These are phyloP conservation scores for Geotrichum macrosporum DNA, from an alignment of 1,139 yeast species.

Conservation along the genomic window DNA sequence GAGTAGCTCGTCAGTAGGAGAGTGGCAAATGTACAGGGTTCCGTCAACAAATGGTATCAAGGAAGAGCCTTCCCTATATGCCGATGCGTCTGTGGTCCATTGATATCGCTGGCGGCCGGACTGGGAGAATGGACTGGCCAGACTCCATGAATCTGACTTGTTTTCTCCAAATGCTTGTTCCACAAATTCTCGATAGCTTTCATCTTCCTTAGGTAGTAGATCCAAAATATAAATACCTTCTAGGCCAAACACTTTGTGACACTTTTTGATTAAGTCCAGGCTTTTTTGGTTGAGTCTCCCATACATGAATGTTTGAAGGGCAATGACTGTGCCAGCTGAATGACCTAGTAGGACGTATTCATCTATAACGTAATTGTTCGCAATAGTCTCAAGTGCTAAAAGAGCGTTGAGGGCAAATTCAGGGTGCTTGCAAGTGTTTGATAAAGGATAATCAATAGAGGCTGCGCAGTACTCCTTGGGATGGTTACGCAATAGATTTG, in stretches of 20 bases:
- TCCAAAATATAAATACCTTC: slow-evolving; percentile 53
- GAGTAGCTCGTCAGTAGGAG: slow-evolving; percentile 40
- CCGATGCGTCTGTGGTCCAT: slow-evolving; percentile 12
- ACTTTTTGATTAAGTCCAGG: slow-evolving; percentile 13
- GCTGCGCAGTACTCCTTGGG: slow-evolving; percentile 27
- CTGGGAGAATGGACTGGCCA: slow-evolving; percentile 29
- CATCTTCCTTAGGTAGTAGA: slow-evolving; percentile 44
- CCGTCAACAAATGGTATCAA: slow-evolving; percentile 18
- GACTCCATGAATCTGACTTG: slow-evolving; percentile 31
- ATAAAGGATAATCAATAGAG: slow-evolving; percentile 63
- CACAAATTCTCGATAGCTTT: slow-evolving; percentile 44
- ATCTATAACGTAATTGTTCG: slow-evolving; percentile 31
- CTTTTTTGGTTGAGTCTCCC: slow-evolving; percentile 2
- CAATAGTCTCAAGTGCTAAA: slow-evolving; percentile 42
- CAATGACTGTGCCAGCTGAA: slow-evolving; percentile 76
- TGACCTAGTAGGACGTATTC: slow-evolving; percentile 57
- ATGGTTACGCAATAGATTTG: slow-evolving; percentile 22
- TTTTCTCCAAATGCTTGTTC: slow-evolving; percentile 44
- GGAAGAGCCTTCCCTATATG: slow-evolving; percentile 1
- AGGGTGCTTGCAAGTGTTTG: slow-evolving; percentile 56
- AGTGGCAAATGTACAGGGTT: slow-evolving; percentile 36
- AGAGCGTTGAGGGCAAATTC: slow-evolving; percentile 55
- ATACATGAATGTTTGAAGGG: slow-evolving; percentile 48
- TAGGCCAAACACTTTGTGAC: slow-evolving; percentile 37
- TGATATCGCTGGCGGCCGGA: slow-evolving; percentile 2